Evolutionary conservation across 2,329 filamentous ascomycete species (phyloP), one percentile per base, ranked within the genome.

Genomic region (Apiospora sp.): DNA sequence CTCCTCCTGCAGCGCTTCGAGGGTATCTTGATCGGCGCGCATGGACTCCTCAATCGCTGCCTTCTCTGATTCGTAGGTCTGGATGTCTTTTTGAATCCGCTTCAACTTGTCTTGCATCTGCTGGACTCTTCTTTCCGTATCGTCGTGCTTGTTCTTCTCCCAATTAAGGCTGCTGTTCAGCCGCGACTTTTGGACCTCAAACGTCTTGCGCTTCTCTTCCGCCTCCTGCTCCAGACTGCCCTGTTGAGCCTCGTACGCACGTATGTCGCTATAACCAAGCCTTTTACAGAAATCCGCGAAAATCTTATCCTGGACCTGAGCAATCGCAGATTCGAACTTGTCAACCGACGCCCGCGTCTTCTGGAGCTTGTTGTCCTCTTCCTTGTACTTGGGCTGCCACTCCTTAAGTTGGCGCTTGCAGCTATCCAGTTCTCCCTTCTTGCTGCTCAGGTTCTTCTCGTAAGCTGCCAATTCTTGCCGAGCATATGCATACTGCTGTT

Each of bases 221-320:
- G 94, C 93, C 81, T 98, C 94, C 81, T 98, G 94, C 82, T 98
- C 95, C 68, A 97, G 86, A 58, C 93, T 95, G 68, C 96, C 96
- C 83, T 98, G 96, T 76, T 97, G 95, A 37, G 93, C 93, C 81
- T 98, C 95, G 79, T 98, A 99, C 72, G 94, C 93, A 73, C 96
- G 93, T 75, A 99, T 97, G 78, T 97, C 92, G 72, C 90, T 88
- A 81, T 98, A 98, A 0, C 95, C 94, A 27, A 98, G 90, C 71
- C 93, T 91, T 77, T 91, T 89, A 84, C 96, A 99, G 84, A 99
- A 99, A 54, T 87, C 87, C 30, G 88, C 87, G 82, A 98, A 99
- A 43, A 99, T 88, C 77, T 95, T 89, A 80, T 99, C 96, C 80
- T 98, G 95, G 24, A 98, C 93, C 71, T 90, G 88, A 61, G 92